A percentile compares a stretch with the other conserved stretches of the same genome.
phyloP scores from a whole-genome alignment of 2,329 filamentous ascomycete genomes.

The Chaetomium globosum region DNA sequence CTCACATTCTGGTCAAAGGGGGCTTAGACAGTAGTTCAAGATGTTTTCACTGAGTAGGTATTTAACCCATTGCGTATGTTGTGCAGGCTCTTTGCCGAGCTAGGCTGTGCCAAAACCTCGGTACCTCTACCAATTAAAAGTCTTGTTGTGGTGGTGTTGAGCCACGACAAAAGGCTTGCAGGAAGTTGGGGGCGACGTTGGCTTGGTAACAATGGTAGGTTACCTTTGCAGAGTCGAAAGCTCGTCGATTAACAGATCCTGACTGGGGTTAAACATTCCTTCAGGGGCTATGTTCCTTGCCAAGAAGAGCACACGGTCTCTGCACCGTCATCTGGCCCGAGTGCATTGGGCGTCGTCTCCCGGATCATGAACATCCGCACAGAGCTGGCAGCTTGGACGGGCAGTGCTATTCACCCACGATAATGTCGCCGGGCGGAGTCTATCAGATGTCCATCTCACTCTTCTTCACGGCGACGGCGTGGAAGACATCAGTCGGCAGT shows the following conservation, averaged over 20 bases:
- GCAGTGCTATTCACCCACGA: neutral
- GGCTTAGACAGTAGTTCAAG: neutral
- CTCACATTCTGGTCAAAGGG: neutral
- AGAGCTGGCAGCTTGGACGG: neutral
- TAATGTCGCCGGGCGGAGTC: neutral
- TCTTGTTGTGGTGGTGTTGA: neutral
- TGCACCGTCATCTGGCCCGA: neutral
- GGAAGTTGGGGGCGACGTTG: neutral
- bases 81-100: neutral
- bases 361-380: too few species aligned
- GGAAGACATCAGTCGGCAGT: conserved; percentile 9
- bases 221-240: neutral
- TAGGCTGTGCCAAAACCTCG: too few species aligned
- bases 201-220: neutral
- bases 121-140: neutral
- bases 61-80: neutral
- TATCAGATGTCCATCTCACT: conserved; percentile 16
- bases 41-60: too few species aligned
- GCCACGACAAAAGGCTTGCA: neutral
- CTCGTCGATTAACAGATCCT: neutral
- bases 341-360: too few species aligned
- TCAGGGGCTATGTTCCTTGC: neutral
- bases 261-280: neutral
- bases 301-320: neutral
- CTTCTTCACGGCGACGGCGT: conserved; percentile 9